phyloP scores from a whole-genome alignment of 208 protist genomes.

The Spongospora subterranea region DNA sequence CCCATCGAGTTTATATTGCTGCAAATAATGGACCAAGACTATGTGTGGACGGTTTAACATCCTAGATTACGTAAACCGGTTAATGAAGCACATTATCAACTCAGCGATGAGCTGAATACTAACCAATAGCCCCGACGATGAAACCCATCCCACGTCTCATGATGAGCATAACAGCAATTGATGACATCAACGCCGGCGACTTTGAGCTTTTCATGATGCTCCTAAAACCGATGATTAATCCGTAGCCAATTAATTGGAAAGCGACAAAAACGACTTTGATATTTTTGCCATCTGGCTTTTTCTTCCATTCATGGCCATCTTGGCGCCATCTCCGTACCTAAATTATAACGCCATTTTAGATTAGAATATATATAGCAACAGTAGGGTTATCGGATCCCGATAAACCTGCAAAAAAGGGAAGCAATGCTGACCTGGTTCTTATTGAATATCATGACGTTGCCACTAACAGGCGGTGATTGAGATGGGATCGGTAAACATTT shows the following conservation, averaged over 20 bases:
- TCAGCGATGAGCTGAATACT: not conserved
- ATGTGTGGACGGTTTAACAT: constrained; percentile 20
- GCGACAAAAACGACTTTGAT: not conserved
- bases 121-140: constrained; percentile 35
- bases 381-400: too few species aligned
- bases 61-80: too few species aligned
- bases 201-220: constrained; percentile 49
- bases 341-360: not conserved
- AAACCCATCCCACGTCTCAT: constrained; percentile 34
- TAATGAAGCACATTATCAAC: not conserved
- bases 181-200: constrained; percentile 31
- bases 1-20: constrained; percentile 40
- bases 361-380: too few species aligned
- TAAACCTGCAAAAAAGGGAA: not conserved
- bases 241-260: not conserved
- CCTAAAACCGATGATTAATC: not conserved
- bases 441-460: constrained; percentile 42
- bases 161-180: constrained; percentile 52
- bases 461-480: not conserved
- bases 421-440: constrained; percentile 13
- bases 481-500: not conserved
- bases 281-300: constrained; percentile 50
- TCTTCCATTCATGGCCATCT: constrained; percentile 56
- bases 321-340: constrained; percentile 17
- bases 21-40: constrained; percentile 50